These are phyloP conservation scores for Aspergillus incahuasiensis DNA, from an alignment of 495 filamentous ascomycete species.

Conservation along the genomic window DNA sequence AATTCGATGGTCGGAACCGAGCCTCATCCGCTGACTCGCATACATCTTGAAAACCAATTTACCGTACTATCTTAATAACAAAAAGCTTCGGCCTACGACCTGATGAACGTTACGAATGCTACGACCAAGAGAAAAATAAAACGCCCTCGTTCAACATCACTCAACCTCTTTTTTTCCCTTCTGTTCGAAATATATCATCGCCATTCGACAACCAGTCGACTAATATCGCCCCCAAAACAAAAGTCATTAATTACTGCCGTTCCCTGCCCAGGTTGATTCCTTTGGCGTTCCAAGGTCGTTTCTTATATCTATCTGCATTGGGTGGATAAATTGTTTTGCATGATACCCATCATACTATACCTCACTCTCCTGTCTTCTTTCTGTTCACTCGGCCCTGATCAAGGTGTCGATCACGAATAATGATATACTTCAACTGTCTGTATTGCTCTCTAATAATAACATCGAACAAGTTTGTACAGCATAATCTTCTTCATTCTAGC, in stretches of 20 bases:
- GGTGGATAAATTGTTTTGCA: slow-evolving; percentile 12
- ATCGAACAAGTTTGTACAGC: background rate
- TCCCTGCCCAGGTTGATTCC: background rate
- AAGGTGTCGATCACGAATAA: slow-evolving; percentile 2
- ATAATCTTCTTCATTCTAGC: background rate
- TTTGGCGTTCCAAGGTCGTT: background rate
- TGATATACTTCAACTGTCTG: slow-evolving; percentile 6
- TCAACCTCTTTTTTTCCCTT: background rate
- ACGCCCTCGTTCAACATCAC: background rate
- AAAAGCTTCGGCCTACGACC: slow-evolving; percentile 6
- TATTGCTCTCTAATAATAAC: slow-evolving; percentile 10
- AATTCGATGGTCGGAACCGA: slow-evolving; percentile 11
- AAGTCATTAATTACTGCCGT: background rate
- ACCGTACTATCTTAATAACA: background rate
- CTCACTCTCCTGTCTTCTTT: background rate
- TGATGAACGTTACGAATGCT: slow-evolving; percentile 16
- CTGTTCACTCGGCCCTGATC: background rate
- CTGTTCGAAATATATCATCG: too few species aligned
- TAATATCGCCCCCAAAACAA: background rate
- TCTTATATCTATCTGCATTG: slow-evolving; percentile 11
- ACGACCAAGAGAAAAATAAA: slow-evolving; percentile 9
- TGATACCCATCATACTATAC: slow-evolving; percentile 19
- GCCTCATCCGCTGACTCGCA: slow-evolving; percentile 17
- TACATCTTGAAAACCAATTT: slow-evolving; percentile 1
- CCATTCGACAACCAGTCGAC: background rate